Evolutionary conservation across 306 rosid genomes (phyloP).

Genomic region (Luffa aegyptiaca): DNA sequence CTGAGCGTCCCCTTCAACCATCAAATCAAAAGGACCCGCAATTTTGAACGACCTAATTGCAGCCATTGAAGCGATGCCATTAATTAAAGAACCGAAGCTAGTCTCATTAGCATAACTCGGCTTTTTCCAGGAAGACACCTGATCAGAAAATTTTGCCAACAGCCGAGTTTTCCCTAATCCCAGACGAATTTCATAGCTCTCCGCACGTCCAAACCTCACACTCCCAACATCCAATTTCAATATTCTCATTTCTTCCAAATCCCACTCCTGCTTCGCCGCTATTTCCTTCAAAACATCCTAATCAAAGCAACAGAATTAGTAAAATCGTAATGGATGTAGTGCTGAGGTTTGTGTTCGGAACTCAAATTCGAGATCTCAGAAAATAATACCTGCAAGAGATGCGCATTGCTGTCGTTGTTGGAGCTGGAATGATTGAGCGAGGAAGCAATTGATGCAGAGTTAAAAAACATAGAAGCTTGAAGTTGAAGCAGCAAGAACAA

Average conservation of each 20-base stretch:
- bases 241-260: slow-evolving; percentile 30
- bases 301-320: neutral
- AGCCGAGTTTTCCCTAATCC: slow-evolving; percentile 39
- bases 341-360: neutral
- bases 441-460: slow-evolving; percentile 17
- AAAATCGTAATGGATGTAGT: neutral
- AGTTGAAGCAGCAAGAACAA: slow-evolving; percentile 26
- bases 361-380: neutral
- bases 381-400: slow-evolving; percentile 46
- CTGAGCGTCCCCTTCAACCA: slow-evolving; percentile 26
- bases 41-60: slow-evolving; percentile 44
- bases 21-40: slow-evolving; percentile 67
- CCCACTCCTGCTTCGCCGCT: slow-evolving; percentile 53
- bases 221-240: slow-evolving; percentile 39
- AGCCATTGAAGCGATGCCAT: slow-evolving; percentile 32
- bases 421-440: slow-evolving; percentile 3
- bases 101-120: slow-evolving; percentile 20
- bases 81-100: slow-evolving; percentile 43
- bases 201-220: slow-evolving; percentile 45
- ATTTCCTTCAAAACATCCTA: slow-evolving; percentile 71
- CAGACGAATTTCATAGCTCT: slow-evolving; percentile 38
- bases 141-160: slow-evolving; percentile 42
- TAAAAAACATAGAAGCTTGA: slow-evolving; percentile 4
- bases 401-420: slow-evolving; percentile 18
- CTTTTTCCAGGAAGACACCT: slow-evolving; percentile 50